Conservation (phyloP, 2,329 filamentous ascomycete species). For the Fonsecaea monophora region DNA sequence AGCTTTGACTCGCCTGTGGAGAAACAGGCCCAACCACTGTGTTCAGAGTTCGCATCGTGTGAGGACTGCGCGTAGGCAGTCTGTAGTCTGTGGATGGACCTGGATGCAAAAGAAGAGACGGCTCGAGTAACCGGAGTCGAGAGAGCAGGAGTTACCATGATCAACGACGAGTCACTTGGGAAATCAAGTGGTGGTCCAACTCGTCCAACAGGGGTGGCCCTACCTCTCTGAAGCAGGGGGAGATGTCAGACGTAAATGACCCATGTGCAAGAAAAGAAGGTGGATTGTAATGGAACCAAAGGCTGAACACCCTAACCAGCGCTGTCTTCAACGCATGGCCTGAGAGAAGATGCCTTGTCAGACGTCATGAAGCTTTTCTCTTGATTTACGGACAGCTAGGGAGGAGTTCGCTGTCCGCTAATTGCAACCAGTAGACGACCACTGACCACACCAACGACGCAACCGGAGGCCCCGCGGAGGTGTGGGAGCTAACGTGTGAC, state of each 20-base stretch:
- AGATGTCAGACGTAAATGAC: neutral
- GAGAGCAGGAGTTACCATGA: neutral
- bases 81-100: neutral
- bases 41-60: too few species aligned
- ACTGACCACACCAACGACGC: neutral
- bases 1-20: neutral
- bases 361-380: neutral
- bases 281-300: neutral
- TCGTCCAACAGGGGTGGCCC: neutral
- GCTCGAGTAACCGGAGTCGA: neutral
- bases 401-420: neutral
- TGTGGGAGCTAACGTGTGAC: neutral
- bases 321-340: neutral
- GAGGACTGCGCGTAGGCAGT: neutral
- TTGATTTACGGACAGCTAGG: neutral
- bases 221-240: neutral
- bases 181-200: neutral
- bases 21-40: neutral
- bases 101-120: neutral
- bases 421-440: neutral
- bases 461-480: neutral
- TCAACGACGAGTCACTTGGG: neutral
- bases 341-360: neutral
- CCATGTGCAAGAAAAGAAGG: neutral
- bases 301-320: neutral